Conservation (phyloP, 202 grass and related monocot species). For the Zizania palustris region DNA sequence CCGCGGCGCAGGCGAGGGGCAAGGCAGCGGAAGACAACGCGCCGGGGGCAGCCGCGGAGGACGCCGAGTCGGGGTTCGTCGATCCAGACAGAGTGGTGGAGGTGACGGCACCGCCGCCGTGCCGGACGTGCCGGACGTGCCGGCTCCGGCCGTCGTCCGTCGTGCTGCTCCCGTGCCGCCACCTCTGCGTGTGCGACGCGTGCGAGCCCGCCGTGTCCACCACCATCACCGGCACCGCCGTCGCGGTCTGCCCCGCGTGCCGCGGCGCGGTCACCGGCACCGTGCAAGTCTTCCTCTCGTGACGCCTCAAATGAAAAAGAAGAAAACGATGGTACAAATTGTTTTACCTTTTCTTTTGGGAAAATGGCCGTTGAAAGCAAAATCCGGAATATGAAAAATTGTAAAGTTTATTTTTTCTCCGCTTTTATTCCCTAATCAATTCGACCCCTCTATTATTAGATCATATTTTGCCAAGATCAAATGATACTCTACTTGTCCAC, state of each 20-base stretch:
- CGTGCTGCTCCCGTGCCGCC: conserved; percentile 65
- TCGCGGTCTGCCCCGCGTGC: conserved; percentile 53
- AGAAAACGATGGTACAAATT: not conserved
- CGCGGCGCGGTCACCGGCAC: conserved; percentile 51
- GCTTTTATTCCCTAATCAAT: not conserved
- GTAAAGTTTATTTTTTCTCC: not conserved
- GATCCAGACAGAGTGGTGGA: conserved; percentile 60
- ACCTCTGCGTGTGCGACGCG: conserved; percentile 61
- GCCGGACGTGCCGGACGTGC: conserved; percentile 53
- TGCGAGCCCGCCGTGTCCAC: conserved; percentile 46
- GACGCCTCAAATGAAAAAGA: not conserved
- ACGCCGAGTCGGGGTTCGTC: conserved; percentile 60
- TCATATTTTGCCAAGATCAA: not conserved
- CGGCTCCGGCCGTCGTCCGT: conserved; percentile 34
- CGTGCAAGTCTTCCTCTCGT: conserved; percentile 59
- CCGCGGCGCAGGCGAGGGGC: conserved; percentile 27
- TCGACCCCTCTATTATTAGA: not conserved
- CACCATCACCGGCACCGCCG: conserved; percentile 1
- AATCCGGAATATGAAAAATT: conserved; percentile 7
- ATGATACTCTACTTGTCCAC: not conserved
- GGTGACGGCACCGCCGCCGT: conserved; percentile 15
- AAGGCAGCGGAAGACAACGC: conserved; percentile 18
- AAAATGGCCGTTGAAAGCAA: conserved; percentile 1
- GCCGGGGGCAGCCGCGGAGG: too few relatives aligned
- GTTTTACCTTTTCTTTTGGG: not conserved